phyloP scores from a whole-genome alignment of 176 grass and related monocot genomes.

The Aegilops sharonensis region DNA sequence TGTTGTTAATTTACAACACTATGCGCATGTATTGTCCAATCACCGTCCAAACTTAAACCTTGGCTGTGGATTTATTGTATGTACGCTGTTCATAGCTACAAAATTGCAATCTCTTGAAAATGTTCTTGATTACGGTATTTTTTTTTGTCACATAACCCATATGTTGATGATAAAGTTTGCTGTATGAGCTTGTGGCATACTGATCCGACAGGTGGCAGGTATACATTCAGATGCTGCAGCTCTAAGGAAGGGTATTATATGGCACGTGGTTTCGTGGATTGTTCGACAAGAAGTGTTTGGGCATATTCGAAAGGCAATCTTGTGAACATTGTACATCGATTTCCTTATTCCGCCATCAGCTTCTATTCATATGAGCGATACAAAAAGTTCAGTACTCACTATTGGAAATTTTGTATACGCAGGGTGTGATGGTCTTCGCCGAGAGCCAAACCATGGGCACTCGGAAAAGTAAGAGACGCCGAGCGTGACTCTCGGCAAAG shows the following conservation, averaged over 20 bases:
- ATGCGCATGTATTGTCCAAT: not conserved
- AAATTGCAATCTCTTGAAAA: not conserved
- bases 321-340: constrained; percentile 79
- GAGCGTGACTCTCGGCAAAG: too few relatives aligned
- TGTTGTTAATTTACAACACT: not conserved
- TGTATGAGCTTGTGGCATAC: not conserved
- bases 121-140: not conserved
- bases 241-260: constrained; percentile 69
- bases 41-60: not conserved
- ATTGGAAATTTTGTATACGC: too few relatives aligned
- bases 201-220: constrained; percentile 71
- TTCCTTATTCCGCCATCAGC: constrained; percentile 89
- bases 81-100: not conserved
- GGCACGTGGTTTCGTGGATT: constrained; percentile 67
- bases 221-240: constrained; percentile 79
- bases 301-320: constrained; percentile 94
- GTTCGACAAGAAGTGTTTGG: constrained; percentile 71
- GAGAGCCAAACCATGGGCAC: too few relatives aligned
- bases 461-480: too few relatives aligned
- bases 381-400: constrained; percentile 47
- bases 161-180: not conserved
- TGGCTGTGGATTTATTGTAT: not conserved
- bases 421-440: too few relatives aligned
- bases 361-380: constrained; percentile 89
- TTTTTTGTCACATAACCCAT: not conserved